Conservation (phyloP, 331 rosid genomes). For the Dryas integrifolia region DNA sequence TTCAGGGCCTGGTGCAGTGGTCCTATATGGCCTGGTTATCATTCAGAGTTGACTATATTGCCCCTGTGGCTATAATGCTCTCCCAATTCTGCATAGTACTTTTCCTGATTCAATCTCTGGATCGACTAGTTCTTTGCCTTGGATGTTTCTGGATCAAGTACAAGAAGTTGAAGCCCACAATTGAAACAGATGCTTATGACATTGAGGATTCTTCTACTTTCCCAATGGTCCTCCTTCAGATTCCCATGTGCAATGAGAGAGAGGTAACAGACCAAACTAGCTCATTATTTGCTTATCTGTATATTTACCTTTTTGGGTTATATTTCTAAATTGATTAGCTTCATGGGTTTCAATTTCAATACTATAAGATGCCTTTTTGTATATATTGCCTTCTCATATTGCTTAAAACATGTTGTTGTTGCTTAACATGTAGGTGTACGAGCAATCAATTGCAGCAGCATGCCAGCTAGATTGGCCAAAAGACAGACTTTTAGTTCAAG, state of each 20-base stretch:
- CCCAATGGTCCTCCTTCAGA: conserved; percentile 95
- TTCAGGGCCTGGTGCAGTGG: conserved; percentile 65
- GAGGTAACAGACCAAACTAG: conserved; percentile 58
- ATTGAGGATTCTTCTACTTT: conserved; percentile 61
- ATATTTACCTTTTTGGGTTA: background rate
- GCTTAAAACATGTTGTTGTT: background rate
- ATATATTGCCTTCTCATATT: background rate
- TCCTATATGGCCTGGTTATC: conserved; percentile 65
- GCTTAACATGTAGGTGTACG: conserved; percentile 59
- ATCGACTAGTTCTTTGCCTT: conserved; percentile 73
- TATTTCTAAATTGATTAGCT: too few relatives aligned
- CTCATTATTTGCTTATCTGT: background rate
- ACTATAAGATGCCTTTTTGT: background rate
- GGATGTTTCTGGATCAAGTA: conserved; percentile 96
- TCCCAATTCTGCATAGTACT: conserved; percentile 79
- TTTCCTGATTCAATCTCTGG: conserved; percentile 88
- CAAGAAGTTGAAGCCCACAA: conserved; percentile 71
- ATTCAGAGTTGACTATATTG: conserved; percentile 76
- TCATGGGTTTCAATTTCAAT: background rate
- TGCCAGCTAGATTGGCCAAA: conserved; percentile 95
- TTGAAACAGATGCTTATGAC: conserved; percentile 53
- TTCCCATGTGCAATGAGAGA: conserved; percentile 99
- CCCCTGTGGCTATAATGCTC: conserved; percentile 56
- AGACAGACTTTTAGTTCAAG: conserved; percentile 77
- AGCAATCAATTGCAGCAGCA: conserved; percentile 84